Percentiles rank a stretch among this genome's conserved stretches.
Conservation (phyloP, 192 early-diverging fungal genomes). For the Obelidium mucronatum region DNA sequence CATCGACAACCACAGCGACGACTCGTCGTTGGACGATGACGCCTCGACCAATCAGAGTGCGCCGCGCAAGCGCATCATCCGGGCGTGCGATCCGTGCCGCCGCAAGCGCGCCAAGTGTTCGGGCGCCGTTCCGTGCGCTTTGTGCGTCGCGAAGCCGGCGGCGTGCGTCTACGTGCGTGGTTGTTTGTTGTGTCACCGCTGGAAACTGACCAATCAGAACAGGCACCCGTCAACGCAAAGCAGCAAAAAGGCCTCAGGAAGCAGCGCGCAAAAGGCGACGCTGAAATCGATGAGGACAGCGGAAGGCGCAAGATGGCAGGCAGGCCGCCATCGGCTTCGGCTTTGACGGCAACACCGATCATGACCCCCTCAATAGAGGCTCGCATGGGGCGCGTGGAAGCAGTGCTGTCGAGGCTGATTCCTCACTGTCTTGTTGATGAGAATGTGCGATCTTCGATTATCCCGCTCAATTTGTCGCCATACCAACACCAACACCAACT, state of each 20-base stretch:
- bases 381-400: not conserved
- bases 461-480: too few species aligned
- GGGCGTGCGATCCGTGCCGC: conserved; percentile 39
- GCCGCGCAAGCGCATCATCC: conserved; percentile 17
- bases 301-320: not conserved
- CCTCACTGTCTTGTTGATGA: not conserved
- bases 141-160: conserved; percentile 14
- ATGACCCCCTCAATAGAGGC: not conserved
- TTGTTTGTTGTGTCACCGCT: not conserved
- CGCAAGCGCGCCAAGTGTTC: conserved; percentile 31
- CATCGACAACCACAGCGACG: too few species aligned
- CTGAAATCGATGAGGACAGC: not conserved
- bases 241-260: too few species aligned
- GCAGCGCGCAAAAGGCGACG: too few species aligned
- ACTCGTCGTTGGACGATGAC: too few species aligned
- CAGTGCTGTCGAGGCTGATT: not conserved
- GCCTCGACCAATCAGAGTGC: too few species aligned
- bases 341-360: not conserved
- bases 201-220: not conserved
- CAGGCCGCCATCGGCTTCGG: not conserved
- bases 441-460: not conserved
- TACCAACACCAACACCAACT: not conserved
- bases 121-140: conserved; percentile 29
- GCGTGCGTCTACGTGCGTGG: conserved; percentile 28
- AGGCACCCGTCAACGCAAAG: not conserved